Base-by-base conservation (phyloP, 2,329 filamentous ascomycete species). In the Phaeosphaeria sp. region DNA sequence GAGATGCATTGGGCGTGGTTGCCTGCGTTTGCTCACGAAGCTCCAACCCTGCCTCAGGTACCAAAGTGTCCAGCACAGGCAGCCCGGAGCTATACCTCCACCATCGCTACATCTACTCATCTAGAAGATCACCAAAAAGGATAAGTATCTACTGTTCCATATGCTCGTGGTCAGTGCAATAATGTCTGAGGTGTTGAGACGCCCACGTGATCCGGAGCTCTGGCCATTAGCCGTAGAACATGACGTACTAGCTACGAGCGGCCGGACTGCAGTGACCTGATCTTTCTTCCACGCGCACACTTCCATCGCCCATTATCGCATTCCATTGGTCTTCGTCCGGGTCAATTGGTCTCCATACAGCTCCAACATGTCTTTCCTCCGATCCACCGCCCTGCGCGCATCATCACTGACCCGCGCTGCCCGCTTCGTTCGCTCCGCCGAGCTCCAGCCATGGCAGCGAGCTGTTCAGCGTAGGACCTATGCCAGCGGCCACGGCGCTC, bases 291-390 rank as follows among this genome's bases (percentile, higher is more conserved):
- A 46, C 27, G 53, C 53, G 42, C 47, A 39, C 13, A 15, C 46
- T 22, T 24, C 57, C 46, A 36, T 55, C 51, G 39, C 25, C 51
- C 27, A 48, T 40, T 61, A 55, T 53, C 58, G 54, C 50, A 67
- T 61, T 70, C 71, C 74, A 75, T 76, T 74, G 68, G 68, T 67
- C 63, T 61, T 67, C 57, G 56, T 55, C 65, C 65, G 63, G 65
- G 68, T 65, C 74, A 76, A 77, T 76, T 77, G 69, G 43, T 43
- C 57, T 60, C 55, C 42, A 60, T 52, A 49, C 70, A 76, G 70
- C 74, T 76, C 68, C 72, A 74, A 51, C 53, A 80, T 80, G 78
- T 73, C 76, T 66, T 73, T 79, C 42, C 53, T 74, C 53, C 70
- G 78, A 62, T 69, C 73, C 45, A 66, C 74, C 22, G 64, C 74